Evolutionary conservation across 2,329 filamentous ascomycete genomes (phyloP), one percentile per base, ranked within the genome.

Genomic region (Colletotrichum neosansevieriae): DNA sequence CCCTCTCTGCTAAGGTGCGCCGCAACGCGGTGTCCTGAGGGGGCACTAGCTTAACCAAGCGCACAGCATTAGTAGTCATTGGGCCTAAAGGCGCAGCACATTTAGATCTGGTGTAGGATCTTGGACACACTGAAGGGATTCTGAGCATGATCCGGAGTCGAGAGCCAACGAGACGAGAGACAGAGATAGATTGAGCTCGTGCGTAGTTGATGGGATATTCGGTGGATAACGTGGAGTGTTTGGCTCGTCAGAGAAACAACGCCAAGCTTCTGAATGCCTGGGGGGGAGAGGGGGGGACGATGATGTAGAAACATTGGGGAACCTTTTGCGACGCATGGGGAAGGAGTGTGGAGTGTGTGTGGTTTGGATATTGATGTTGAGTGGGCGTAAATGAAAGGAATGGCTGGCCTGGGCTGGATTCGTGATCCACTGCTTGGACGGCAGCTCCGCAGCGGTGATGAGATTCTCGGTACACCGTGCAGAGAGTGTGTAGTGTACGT

Each of bases 191-290:
- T 29, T 29, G 29, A 29, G 29, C 29, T 29, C 17, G 32, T 38
- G 29, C 50, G 17, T 29, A 29, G 24, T 29, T 29, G 29, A 9
- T 29, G 29, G 29, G 29, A 29, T 29, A 29, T 56, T 17, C 9
- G n/a, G 17, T 17, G 42, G 10, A 50, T 36, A 21, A 49, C 24
- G 58, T 44, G 63, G 62, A 63, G 63, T 42, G 32, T 17, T 19
- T 29, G 44, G 19, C 34, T 19, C 29, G 29, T 7, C 6, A 7
- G 17, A 63, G 50, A 63, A 63, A 57, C 58, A 49, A 57, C 19
- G 42, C 42, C 63, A 57, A 67, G 63, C 29, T 32, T 32, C 21
- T 29, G 44, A 19, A 54, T 36, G 34, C 63, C 32, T 44, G 32
- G 29, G 29, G 29, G 29, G 29, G 29, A 6, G 24, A 6, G 24